phyloP scores from a whole-genome alignment of 2,329 filamentous ascomycete genomes.

The Metarhizium brunneum region DNA sequence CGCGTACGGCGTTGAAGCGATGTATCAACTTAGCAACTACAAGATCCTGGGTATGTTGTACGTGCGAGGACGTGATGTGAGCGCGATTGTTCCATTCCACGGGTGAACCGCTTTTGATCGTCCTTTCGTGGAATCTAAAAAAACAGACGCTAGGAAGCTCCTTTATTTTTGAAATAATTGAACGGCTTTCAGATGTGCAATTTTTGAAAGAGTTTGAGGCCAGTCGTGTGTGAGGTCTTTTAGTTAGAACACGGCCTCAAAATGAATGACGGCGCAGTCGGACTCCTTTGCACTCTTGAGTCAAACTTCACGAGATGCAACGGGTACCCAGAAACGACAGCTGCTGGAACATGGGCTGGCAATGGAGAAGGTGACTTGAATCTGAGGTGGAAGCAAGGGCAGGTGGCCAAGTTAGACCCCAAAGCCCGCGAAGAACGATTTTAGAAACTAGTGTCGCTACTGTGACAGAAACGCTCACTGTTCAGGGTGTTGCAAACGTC shows the following conservation, averaged over 20 bases:
- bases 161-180: background rate
- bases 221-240: background rate
- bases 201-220: background rate
- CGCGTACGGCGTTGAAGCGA: background rate
- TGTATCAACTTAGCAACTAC: background rate
- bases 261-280: background rate
- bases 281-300: background rate
- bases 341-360: background rate
- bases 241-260: background rate
- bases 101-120: background rate
- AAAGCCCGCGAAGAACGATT: background rate
- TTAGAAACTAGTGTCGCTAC: background rate
- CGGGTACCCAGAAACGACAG: background rate
- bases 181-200: background rate
- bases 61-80: background rate
- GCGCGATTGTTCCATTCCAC: background rate
- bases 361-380: background rate
- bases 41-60: background rate
- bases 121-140: background rate
- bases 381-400: background rate
- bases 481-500: background rate
- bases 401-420: background rate
- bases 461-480: background rate
- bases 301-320: background rate
- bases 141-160: background rate